Base-by-base conservation (phyloP, 305 asterid species). In the Rubia peregrina region DNA sequence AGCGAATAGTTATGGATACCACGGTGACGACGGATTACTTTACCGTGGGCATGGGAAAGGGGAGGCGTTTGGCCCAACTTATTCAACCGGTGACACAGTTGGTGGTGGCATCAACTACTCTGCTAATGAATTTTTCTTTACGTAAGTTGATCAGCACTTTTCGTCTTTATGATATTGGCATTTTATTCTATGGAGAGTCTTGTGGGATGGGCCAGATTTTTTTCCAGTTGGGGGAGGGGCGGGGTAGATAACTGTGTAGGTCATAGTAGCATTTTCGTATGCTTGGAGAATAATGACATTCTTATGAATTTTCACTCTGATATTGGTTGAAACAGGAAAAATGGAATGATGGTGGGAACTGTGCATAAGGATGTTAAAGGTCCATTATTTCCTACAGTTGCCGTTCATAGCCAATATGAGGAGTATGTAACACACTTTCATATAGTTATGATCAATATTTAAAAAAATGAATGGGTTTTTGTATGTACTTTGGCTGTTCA, bases 361-460 rank as follows among this genome's bases (percentile, higher is more conserved):
- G 89, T 85, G 74, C 71, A 60, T 80, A 91, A 89, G 87, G 97
- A 94, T 69, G 85, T 89, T 77, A 88, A 85, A 80, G 95, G 91
- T 77, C 89, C 90, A 51, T 73, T 91, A 73, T 87, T 77, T 82
- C 97, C 99, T 26, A 94, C 99, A 7, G 88, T 94, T 74, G 88
- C 97, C 51, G 97, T 94, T 73, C 97, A 91, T 79, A 91, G 99
- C 88, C 97, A 85, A 79, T 78, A 84, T 84, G 99, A 94, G 85
- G 96, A 87, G 99, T 94, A 94, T 73, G 97, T 80, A 68, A 69
- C 74, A 65, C 43, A 6, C 6, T 40, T 61, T 53, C 72, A 65
- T 41, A 44, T 44, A 46, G 48, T 26, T 59, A 4, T 59, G 64
- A 4, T 24, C 64, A 48, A 62, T 19, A 19, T 22, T 65, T 69